Evolutionary conservation across 2,329 filamentous ascomycete species (phyloP).

Genomic region (Botrytis byssoidea): DNA sequence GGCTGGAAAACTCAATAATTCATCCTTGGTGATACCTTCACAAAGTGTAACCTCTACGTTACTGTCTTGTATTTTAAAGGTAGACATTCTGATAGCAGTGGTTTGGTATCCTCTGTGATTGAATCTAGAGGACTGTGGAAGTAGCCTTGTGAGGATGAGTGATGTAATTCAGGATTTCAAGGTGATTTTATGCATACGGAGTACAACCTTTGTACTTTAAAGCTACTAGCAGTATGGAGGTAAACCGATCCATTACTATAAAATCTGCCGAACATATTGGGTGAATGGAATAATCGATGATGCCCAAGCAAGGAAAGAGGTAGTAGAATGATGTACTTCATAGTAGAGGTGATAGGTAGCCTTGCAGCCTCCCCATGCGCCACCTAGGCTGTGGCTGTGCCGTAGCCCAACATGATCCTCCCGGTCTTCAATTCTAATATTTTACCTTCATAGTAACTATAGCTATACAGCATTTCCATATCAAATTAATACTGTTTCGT

Average conservation of each 20-base stretch:
- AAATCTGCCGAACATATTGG: conserved; percentile 3
- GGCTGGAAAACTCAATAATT: conserved; percentile 48
- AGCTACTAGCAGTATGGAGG: not conserved
- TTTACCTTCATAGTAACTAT: not conserved
- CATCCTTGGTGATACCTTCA: conserved; percentile 45
- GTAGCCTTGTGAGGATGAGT: conserved; percentile 9
- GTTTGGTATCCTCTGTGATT: not conserved
- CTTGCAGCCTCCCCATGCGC: conserved; percentile 5
- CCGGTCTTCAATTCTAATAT: not conserved
- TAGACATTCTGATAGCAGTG: conserved; percentile 39
- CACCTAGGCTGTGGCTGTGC: not conserved
- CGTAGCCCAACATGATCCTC: not conserved
- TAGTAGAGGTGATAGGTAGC: not conserved
- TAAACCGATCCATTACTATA: not conserved
- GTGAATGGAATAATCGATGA: not conserved
- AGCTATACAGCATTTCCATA: not conserved
- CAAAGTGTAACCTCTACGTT: conserved; percentile 46
- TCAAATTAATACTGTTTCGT: not conserved
- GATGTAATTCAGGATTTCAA: not conserved
- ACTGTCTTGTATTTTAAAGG: conserved; percentile 42
- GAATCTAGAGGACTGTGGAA: not conserved
- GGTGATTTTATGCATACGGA: not conserved
- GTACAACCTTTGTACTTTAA: conserved; percentile 4
- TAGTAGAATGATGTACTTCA: not conserved
- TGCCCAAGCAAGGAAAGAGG: not conserved